Evolutionary conservation across 768 basidiomycete species (phyloP).

Genomic region (Amanita thiersii): DNA sequence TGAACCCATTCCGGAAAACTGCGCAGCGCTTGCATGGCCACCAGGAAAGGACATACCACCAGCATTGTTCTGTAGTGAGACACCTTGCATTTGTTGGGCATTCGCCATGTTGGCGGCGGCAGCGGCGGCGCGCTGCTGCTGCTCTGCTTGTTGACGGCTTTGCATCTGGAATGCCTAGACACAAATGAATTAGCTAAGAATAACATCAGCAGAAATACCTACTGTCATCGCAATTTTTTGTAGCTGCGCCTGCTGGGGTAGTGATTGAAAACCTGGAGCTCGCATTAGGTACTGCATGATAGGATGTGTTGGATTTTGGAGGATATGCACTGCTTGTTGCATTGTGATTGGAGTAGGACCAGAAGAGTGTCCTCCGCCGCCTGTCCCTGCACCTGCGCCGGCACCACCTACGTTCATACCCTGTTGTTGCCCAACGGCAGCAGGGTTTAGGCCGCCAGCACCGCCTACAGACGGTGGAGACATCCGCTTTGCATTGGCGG

Average conservation of each 20-base stretch:
- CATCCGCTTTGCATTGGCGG: constrained; percentile 29
- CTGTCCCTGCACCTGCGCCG: constrained; percentile 8
- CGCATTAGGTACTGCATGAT: constrained; percentile 48
- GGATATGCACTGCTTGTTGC: constrained; percentile 37
- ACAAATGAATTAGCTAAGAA: background rate
- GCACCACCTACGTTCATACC: constrained; percentile 6
- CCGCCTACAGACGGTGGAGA: constrained; percentile 24
- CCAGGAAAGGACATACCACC: constrained; percentile 13
- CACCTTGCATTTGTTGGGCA: constrained; percentile 10
- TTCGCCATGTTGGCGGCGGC: constrained; percentile 4
- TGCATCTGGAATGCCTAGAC: constrained; percentile 9
- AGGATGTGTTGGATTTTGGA: constrained; percentile 50
- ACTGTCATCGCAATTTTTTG: constrained; percentile 40
- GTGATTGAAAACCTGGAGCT: constrained; percentile 41
- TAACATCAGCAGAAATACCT: background rate
- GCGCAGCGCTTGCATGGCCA: constrained; percentile 11
- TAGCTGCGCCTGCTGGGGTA: constrained; percentile 48
- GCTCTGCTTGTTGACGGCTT: constrained; percentile 15
- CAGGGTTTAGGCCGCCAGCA: background rate
- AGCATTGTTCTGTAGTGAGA: constrained; percentile 13
- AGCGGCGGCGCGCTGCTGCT: constrained; percentile 16
- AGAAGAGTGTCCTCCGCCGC: constrained; percentile 6
- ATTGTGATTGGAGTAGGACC: constrained; percentile 10
- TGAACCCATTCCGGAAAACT: constrained; percentile 11
- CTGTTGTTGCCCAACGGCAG: constrained; percentile 2